Evolutionary conservation across 2,329 filamentous ascomycete genomes (phyloP).

Genomic region (Aspergillus vadensis): DNA sequence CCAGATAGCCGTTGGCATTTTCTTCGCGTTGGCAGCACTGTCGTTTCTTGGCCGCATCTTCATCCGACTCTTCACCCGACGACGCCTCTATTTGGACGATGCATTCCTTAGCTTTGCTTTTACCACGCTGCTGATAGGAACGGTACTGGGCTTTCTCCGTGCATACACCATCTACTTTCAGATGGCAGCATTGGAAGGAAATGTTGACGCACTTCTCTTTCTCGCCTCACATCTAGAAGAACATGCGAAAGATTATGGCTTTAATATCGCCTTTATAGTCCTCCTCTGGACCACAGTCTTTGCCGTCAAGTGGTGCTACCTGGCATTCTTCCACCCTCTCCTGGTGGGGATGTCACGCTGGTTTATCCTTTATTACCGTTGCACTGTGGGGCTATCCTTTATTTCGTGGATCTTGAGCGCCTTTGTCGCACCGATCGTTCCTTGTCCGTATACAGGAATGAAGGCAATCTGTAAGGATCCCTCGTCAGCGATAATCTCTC

Average conservation of each 20-base stretch:
- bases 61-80: background rate
- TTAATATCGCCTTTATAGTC: background rate
- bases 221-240: background rate
- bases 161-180: background rate
- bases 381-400: background rate
- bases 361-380: background rate
- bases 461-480: background rate
- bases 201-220: background rate
- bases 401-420: background rate
- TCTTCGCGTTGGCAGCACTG: background rate
- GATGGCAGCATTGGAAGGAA: background rate
- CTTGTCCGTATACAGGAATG: background rate
- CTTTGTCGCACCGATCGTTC: background rate
- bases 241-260: background rate
- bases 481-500: background rate
- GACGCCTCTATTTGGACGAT: background rate
- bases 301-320: conserved; percentile 5
- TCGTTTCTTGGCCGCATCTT: background rate
- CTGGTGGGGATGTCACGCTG: background rate
- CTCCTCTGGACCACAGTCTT: conserved; percentile 2
- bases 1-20: background rate
- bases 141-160: background rate
- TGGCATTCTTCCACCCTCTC: background rate
- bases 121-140: background rate
- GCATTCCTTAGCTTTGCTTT: background rate